A percentile compares a stretch with the other conserved stretches of the same genome.
phyloP scores from a whole-genome alignment of 164 flowering plant species.

The Kalanchoe fedtschenkoi region DNA sequence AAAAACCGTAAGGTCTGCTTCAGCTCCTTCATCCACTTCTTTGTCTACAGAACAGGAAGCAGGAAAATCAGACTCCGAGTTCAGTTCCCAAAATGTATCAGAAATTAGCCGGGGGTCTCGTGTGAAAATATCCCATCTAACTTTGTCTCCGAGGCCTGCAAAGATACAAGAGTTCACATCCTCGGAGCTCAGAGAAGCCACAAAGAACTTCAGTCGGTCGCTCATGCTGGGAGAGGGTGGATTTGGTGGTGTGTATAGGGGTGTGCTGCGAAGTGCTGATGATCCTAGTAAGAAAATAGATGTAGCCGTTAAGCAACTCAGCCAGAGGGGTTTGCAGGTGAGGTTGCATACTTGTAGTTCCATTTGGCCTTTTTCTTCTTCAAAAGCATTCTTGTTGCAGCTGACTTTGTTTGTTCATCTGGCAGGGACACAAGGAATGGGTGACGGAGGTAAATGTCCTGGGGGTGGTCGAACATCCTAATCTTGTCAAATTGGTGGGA shows the following conservation, averaged over 20 bases:
- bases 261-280: background rate
- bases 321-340: conserved; percentile 2
- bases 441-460: conserved; percentile 2
- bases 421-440: background rate
- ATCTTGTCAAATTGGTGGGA: background rate
- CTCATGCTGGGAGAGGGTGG: conserved; percentile 5
- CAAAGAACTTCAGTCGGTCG: background rate
- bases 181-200: background rate
- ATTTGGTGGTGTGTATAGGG: background rate
- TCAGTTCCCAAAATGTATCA: conserved; percentile 1
- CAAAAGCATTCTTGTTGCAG: background rate
- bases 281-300: conserved; percentile 1
- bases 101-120: background rate
- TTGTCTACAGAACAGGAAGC: background rate
- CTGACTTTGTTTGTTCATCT: background rate
- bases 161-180: background rate
- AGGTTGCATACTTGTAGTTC: background rate
- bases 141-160: conserved; percentile 1
- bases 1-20: background rate
- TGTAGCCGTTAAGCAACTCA: conserved; percentile 4
- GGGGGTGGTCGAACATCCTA: background rate
- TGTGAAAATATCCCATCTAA: background rate
- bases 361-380: background rate
- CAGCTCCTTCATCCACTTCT: background rate
- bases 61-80: background rate